Evolutionary conservation across 257 asterid genomes (phyloP), one percentile per base, ranked within the genome.

Genomic region (Knoxia roxburghii): DNA sequence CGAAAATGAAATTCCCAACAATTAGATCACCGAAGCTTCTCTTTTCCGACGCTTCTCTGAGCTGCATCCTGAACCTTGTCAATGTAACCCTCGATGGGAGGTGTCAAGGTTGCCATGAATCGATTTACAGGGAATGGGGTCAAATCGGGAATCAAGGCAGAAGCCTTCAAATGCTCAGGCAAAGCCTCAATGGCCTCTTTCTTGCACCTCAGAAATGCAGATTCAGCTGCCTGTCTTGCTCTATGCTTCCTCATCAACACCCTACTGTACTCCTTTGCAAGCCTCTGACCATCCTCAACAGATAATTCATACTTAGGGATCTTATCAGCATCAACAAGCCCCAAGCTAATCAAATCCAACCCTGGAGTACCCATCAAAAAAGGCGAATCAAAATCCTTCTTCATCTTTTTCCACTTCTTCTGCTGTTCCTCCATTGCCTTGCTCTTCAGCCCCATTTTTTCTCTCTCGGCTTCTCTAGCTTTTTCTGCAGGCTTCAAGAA

Each of bases 21-120:
- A 10, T 37, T 14, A 14, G 35, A 23, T 87, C 68, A 91, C 84
- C 96, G 73, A 73, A 85, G 94, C 78, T 89, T 91, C 80, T 72
- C 90, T 78, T 81, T 84, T 30, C 75, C 86, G 50, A 82, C 74
- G 57, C 82, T 83, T 84, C 68, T 85, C 80, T 70, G 81, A 8
- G 97, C 89, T 5, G 99, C 99, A 82, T 90, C 99, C 35, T 83
- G 80, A 41, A 93, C 76, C 85, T 85, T 90, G 77, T 90, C 99
- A 26, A 82, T 77, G 61, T 90, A 88, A 6, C 97, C 99, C 80
- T 93, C 97, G 57, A 93, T 90, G 4, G 97, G 97, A 15, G 97
- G 99, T 0, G 99, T 90, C 48, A 93, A 75, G 1, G 99, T 86
- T 1, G 97, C 90, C 95, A 90, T 82, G 57, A 81, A 84, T 64